Evolutionary conservation across 805 yeast genomes (phyloP).

Genomic region (Isabelozyma rhagii): DNA sequence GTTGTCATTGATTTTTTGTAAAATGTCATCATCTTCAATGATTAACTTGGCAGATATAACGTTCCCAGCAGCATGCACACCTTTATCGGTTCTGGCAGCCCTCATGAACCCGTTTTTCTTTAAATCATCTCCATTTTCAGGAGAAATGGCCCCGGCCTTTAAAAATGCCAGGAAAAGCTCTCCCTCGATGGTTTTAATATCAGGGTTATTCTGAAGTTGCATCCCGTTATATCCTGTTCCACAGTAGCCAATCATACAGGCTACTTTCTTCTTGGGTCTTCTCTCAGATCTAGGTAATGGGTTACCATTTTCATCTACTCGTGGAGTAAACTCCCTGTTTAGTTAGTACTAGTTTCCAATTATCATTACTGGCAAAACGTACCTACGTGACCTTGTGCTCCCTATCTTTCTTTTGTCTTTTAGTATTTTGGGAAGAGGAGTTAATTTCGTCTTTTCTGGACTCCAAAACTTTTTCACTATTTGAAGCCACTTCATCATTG

Average conservation of each 20-base stretch:
- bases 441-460: background rate
- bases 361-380: conserved; percentile 29
- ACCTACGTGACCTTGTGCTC: conserved; percentile 53
- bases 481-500: background rate
- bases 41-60: conserved; percentile 81
- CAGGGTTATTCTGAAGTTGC: conserved; percentile 80
- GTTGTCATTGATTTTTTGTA: conserved; percentile 65
- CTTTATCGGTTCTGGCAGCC: conserved; percentile 89
- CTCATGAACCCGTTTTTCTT: conserved; percentile 85
- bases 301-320: conserved; percentile 61
- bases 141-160: conserved; percentile 83
- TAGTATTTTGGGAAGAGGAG: conserved; percentile 1
- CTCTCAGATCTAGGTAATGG: conserved; percentile 57
- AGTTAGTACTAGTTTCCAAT: background rate
- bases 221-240: conserved; percentile 97
- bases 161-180: conserved; percentile 81
- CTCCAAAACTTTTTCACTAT: background rate
- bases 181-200: conserved; percentile 84
- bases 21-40: conserved; percentile 74
- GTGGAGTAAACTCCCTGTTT: conserved; percentile 33
- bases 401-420: conserved; percentile 20
- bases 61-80: conserved; percentile 97
- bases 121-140: conserved; percentile 82
- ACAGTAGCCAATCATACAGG: conserved; percentile 87
- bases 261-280: conserved; percentile 86